Evolutionary conservation across 2,329 filamentous ascomycete genomes (phyloP).

Genomic region (Cladosporium sp.): DNA sequence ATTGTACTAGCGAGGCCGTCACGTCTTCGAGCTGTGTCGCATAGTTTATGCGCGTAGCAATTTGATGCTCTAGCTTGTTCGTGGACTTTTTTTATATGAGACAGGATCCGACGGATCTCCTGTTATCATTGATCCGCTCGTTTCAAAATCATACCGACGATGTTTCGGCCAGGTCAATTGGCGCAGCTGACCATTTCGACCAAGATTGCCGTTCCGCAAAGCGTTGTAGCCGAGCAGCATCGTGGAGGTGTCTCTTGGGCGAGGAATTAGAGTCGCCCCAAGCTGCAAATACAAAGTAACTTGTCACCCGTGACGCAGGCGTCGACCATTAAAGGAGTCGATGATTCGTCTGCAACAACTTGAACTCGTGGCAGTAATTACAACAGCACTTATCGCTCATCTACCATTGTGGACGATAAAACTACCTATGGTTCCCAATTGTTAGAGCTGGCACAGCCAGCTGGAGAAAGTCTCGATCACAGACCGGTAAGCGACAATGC

Average conservation of each 20-base stretch:
- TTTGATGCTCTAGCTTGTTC: background rate
- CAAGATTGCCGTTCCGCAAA: background rate
- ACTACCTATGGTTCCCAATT: too few relatives aligned
- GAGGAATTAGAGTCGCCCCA: background rate
- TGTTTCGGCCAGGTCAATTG: too few relatives aligned
- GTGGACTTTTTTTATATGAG: too few relatives aligned
- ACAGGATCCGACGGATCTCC: background rate
- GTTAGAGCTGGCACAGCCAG: too few relatives aligned
- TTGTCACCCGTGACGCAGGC: background rate
- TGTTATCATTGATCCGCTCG: background rate
- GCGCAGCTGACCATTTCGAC: background rate
- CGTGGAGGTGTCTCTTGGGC: background rate
- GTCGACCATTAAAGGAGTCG: background rate
- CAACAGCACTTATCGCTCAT: background rate
- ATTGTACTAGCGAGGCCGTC: background rate
- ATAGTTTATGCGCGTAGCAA: background rate
- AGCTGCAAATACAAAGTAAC: background rate
- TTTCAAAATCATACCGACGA: background rate
- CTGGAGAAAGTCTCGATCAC: background rate
- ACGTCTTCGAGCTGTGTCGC: background rate
- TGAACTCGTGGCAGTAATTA: background rate
- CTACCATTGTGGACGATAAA: background rate
- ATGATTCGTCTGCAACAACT: background rate
- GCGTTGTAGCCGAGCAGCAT: background rate
- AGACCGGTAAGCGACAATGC: background rate